Evolutionary conservation across 257 asterid species (phyloP).

Genomic region (Capsicum baccatum): DNA sequence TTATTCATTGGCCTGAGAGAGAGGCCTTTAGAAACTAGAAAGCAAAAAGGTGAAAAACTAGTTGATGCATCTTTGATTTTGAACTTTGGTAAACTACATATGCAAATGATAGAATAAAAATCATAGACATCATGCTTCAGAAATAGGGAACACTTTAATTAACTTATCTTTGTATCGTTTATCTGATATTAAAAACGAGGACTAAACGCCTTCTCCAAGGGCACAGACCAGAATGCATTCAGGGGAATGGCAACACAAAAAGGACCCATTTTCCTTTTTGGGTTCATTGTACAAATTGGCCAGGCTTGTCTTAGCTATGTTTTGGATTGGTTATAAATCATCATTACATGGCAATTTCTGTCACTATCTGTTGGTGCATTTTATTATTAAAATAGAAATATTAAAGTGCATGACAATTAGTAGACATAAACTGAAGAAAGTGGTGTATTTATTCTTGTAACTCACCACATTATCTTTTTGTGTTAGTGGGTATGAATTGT

Average conservation of each 20-base stretch:
- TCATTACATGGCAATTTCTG: neutral
- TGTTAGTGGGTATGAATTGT: too few species aligned
- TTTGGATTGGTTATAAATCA: neutral
- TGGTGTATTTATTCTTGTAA: too few species aligned
- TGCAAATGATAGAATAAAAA: neutral
- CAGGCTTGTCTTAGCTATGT: neutral
- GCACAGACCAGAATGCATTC: neutral
- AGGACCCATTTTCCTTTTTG: neutral
- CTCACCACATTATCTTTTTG: too few species aligned
- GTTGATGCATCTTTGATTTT: slow-evolving; percentile 9
- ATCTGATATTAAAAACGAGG: neutral
- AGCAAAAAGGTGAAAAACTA: neutral
- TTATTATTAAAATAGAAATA: too few species aligned
- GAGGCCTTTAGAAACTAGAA: neutral
- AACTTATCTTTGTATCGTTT: neutral
- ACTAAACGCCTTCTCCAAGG: neutral
- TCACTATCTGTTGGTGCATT: too few species aligned
- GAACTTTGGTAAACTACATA: neutral
- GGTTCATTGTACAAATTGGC: neutral
- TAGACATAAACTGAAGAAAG: too few species aligned
- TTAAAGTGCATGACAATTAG: too few species aligned
- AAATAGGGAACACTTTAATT: neutral
- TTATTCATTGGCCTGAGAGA: neutral
- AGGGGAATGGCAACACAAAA: neutral
- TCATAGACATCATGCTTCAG: neutral